These are phyloP conservation scores for Hymenoscyphus fructigenus DNA, from an alignment of 2,329 filamentous ascomycete genomes.

Conservation along the genomic window DNA sequence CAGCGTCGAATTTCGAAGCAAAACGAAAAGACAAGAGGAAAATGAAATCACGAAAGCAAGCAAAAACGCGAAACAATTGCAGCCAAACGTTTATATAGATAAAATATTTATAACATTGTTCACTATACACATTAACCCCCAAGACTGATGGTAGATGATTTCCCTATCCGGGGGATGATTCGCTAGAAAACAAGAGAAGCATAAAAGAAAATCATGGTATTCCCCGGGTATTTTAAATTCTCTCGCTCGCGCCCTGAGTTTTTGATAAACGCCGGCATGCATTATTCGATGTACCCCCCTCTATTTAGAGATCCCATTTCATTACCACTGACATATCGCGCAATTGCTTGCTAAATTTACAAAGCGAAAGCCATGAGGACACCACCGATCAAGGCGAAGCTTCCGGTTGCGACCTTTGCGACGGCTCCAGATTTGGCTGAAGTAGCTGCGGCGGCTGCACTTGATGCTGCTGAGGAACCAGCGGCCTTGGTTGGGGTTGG, in stretches of 20 bases:
- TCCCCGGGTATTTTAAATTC: not conserved
- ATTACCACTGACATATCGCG: not conserved
- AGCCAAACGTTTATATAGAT: not conserved
- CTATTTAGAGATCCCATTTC: not conserved
- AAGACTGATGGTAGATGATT: not conserved
- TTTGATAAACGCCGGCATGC: not conserved
- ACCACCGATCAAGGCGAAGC: conserved; percentile 26
- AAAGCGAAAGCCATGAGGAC: conserved; percentile 28
- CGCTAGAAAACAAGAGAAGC: not conserved
- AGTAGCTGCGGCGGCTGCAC: conserved; percentile 2
- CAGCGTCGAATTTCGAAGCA: too few species aligned
- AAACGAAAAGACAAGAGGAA: not conserved
- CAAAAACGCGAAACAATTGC: not conserved
- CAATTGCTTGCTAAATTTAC: conserved; percentile 17
- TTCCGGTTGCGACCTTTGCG: conserved; percentile 21
- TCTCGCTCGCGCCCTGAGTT: not conserved
- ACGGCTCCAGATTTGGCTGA: conserved; percentile 32
- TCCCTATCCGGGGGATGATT: not conserved
- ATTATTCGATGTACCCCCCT: not conserved
- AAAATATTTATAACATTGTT: not conserved
- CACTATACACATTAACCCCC: not conserved
- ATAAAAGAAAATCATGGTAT: not conserved
- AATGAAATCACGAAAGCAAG: not conserved
- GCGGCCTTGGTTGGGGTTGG: conserved; percentile 8
- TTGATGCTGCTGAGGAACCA: conserved; percentile 6